Conservation (phyloP, 305 asterid species). For the Striga hermonthica region DNA sequence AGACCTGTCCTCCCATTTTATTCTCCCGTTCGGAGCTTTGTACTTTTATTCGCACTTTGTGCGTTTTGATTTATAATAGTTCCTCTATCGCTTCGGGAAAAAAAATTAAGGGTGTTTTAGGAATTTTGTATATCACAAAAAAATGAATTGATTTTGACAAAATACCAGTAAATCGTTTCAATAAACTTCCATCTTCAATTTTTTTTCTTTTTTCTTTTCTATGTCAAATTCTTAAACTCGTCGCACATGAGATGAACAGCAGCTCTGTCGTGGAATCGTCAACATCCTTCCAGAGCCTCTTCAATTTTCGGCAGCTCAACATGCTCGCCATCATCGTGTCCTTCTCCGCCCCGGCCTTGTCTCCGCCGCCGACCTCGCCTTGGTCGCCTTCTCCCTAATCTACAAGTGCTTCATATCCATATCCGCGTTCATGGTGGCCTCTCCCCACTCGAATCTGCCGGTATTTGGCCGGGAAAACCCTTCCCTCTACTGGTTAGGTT, state of each 20-base stretch:
- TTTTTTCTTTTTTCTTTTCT: not conserved
- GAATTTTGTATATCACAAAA: no score
- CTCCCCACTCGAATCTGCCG: constrained; percentile 38
- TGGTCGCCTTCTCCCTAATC: constrained; percentile 55
- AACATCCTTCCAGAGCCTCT: constrained; percentile 29
- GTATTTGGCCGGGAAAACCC: constrained; percentile 47
- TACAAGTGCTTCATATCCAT: constrained; percentile 62
- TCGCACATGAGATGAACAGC: constrained; percentile 14
- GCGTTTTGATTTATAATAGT: no score
- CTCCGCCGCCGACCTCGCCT: constrained; percentile 42
- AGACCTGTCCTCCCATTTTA: no score
- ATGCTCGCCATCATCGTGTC: constrained; percentile 46
- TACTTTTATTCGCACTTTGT: no score
- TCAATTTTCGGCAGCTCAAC: constrained; percentile 64
- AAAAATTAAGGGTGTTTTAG: no score
- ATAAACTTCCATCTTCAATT: not conserved
- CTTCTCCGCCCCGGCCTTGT: constrained; percentile 67
- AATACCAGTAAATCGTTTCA: no score
- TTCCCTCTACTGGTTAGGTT: constrained; percentile 57
- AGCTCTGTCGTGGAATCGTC: constrained; percentile 27
- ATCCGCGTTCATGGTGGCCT: constrained; percentile 52
- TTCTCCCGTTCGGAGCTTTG: no score
- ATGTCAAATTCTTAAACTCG: not conserved
- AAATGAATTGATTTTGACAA: no score
- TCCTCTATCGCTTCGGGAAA: no score